Evolutionary conservation across 148 eudicot species (phyloP), one percentile per base, ranked within the genome.

Genomic region (Chenopodium quinoa): DNA sequence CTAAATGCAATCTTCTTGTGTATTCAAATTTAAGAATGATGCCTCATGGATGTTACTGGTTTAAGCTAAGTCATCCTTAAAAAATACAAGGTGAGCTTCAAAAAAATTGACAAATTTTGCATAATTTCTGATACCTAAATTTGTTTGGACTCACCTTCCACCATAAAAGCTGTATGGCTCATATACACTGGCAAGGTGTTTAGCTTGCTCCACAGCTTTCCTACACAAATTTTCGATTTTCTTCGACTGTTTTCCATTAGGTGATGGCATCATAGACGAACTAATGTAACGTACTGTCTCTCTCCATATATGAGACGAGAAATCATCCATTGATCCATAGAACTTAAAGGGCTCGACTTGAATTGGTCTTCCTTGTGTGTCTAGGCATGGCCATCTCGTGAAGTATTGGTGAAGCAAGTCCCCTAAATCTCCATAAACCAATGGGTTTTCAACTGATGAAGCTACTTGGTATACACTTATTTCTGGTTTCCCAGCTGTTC

Each of bases 101-200:
- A 56, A 56, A 56, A 56, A 5, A 56, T 56, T 50, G 22, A 56
- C 22, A 56, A 56, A 54, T 16, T 14, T 56, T 17, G 62, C 62
- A 56, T 17, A 14, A 56, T 56, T 56, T 56, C 22, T 56, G 62
- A 73, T 54, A 48, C 37, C 4, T 10, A 67, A 10, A 1, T 16
- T 72, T 17, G 52, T 12, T 10, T 25, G 50, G 77, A 83, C 86
- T 85, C 78, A 95, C 98, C 98, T 93, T 86, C 98, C 98, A 81
- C 94, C 91, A 75, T 95, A 95, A 80, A 95, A 95, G 72, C 97
- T 88, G 87, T 95, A 95, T 9, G 97, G 94, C 78, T 93, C 85
- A 81, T 95, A 95, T 27, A 95, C 89, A 79, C 86, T 92, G 7
- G 98, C 98, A 81, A 95, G 84, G 88, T 92, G 90, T 87, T 86